Percentiles rank a stretch among this genome's conserved stretches.
These are phyloP conservation scores for Hyaloscypha variabilis DNA, from an alignment of 495 filamentous ascomycete species.

Conservation along the genomic window DNA sequence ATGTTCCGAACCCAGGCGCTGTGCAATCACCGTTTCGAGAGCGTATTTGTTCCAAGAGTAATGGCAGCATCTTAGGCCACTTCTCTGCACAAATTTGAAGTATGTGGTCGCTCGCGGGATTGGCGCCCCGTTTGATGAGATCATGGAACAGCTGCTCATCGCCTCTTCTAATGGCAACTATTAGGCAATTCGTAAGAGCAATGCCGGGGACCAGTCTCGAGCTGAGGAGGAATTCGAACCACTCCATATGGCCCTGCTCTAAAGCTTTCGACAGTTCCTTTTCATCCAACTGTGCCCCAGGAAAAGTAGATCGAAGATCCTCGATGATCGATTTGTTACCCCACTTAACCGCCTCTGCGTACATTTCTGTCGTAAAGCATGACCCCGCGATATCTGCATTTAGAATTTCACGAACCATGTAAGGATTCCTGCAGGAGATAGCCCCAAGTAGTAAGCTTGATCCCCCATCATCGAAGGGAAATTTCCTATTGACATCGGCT, in stretches of 20 bases:
- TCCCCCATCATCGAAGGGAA: not conserved
- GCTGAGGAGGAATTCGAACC: not conserved
- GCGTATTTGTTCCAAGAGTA: not conserved
- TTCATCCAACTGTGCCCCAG: no score
- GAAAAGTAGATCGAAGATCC: not conserved
- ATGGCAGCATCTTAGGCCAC: not conserved
- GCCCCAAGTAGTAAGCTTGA: not conserved
- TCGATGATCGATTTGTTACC: conserved; percentile 5
- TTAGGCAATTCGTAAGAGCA: not conserved
- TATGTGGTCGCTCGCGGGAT: not conserved
- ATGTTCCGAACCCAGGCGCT: not conserved
- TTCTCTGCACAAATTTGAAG: not conserved
- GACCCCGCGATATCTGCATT: no score
- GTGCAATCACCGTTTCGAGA: not conserved
- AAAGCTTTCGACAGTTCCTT: not conserved
- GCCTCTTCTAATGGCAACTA: not conserved
- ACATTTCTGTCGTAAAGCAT: no score
- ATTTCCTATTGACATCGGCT: not conserved
- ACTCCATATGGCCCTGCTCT: not conserved
- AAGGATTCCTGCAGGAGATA: not conserved
- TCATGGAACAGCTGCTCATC: not conserved
- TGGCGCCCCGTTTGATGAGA: conserved; percentile 3
- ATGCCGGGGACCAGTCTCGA: not conserved
- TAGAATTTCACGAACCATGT: no score
- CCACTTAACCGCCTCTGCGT: not conserved